A percentile compares a stretch with the other conserved stretches of the same genome.
Conservation (phyloP, 768 basidiomycete genomes). For the Crassisporium funariophilum region DNA sequence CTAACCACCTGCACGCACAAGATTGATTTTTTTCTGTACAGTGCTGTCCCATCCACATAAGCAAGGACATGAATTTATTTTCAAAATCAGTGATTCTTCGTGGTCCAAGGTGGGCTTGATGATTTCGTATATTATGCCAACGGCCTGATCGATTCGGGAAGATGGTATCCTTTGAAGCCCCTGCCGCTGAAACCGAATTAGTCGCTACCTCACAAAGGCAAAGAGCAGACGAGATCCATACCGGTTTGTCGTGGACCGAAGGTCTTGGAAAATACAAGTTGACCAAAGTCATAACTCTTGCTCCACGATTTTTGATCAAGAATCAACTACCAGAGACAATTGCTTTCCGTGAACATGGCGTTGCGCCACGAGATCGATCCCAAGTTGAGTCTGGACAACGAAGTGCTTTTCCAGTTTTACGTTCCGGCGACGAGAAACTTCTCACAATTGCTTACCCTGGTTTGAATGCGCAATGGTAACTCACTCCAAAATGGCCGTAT, state of each 20-base stretch:
- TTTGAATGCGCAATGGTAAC: constrained; percentile 78
- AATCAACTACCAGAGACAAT: constrained; percentile 74
- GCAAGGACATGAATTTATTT: constrained; percentile 79
- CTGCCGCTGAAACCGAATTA: constrained; percentile 86
- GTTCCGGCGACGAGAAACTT: constrained; percentile 67
- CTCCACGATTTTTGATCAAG: constrained; percentile 89
- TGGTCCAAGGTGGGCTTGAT: constrained; percentile 78
- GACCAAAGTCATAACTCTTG: constrained; percentile 88
- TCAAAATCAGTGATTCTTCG: constrained; percentile 76
- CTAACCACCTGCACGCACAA: background rate
- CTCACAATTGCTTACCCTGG: constrained; percentile 88
- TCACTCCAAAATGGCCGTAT: constrained; percentile 6
- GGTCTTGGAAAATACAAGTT: constrained; percentile 98
- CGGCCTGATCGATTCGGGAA: too few relatives aligned
- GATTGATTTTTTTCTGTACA: constrained; percentile 29
- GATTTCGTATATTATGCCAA: background rate
- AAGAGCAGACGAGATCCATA: constrained; percentile 68
- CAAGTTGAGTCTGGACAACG: constrained; percentile 69
- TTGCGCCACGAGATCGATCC: constrained; percentile 60
- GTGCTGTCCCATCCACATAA: constrained; percentile 87
- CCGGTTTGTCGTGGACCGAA: constrained; percentile 90
- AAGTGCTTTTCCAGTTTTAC: constrained; percentile 66
- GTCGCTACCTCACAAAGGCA: constrained; percentile 65
- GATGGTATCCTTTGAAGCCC: constrained; percentile 90
- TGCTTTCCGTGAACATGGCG: constrained; percentile 85